These are phyloP conservation scores for Gastrolobium villosum DNA, from an alignment of 306 rosid species.

Conservation along the genomic window DNA sequence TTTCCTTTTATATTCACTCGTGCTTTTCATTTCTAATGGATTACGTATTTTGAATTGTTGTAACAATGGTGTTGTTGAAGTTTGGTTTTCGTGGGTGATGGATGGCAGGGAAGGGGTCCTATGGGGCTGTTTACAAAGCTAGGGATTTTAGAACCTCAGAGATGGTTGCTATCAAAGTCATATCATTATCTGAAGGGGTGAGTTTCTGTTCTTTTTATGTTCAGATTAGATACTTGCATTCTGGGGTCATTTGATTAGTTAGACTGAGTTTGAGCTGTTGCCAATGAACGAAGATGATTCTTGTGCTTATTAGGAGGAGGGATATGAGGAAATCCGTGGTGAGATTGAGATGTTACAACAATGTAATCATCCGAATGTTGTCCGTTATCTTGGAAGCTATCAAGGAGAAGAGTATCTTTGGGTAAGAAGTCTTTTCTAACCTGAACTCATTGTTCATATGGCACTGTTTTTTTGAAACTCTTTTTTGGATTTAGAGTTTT, in stretches of 20 bases:
- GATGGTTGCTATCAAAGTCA: slow-evolving; percentile 95
- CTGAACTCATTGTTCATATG: slow-evolving; percentile 18
- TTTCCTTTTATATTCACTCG: slow-evolving; percentile 1
- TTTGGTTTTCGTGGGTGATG: background rate
- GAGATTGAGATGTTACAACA: slow-evolving; percentile 99
- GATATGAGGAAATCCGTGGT: slow-evolving; percentile 97
- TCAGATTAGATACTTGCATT: background rate
- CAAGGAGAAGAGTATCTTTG: slow-evolving; percentile 99
- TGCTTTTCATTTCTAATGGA: slow-evolving; percentile 14
- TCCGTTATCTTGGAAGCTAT: slow-evolving; percentile 97
- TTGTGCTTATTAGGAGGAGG: slow-evolving; percentile 84
- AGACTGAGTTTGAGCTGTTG: slow-evolving; percentile 34
- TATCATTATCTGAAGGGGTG: slow-evolving; percentile 93
- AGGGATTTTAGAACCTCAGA: slow-evolving; percentile 92
- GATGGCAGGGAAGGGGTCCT: slow-evolving; percentile 93
- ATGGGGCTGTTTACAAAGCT: slow-evolving; percentile 97
- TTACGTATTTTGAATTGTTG: background rate
- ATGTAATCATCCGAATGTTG: slow-evolving; percentile 98
- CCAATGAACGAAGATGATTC: slow-evolving; percentile 38
- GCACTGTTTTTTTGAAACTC: slow-evolving; percentile 30
- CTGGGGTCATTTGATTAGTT: slow-evolving; percentile 8
- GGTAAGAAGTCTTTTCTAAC: slow-evolving; percentile 61
- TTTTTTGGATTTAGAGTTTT: slow-evolving; percentile 19
- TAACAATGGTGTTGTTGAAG: background rate
- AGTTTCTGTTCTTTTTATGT: slow-evolving; percentile 41